phyloP scores from a whole-genome alignment of 2,329 filamentous ascomycete genomes.

The Emydomyces testavorans region DNA sequence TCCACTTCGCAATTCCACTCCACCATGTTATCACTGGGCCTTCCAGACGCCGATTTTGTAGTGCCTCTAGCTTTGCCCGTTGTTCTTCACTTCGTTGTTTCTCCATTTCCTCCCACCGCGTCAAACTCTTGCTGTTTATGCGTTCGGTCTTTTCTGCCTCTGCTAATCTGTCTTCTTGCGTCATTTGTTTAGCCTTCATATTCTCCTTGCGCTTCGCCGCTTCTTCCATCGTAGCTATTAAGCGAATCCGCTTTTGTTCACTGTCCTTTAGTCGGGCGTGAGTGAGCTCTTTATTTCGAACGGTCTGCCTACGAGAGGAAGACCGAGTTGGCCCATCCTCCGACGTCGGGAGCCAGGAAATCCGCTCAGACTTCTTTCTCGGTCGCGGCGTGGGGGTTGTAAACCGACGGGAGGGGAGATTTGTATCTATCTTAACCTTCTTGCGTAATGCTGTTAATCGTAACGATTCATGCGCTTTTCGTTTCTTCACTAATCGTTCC shows the following conservation, averaged over 20 bases:
- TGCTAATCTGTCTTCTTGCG: slow-evolving; percentile 70
- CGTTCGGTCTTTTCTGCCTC: slow-evolving; percentile 77
- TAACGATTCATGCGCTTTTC: slow-evolving; percentile 66
- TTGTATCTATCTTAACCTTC: slow-evolving; percentile 54
- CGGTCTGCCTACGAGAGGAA: slow-evolving; percentile 52
- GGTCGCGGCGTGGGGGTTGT: slow-evolving; percentile 33
- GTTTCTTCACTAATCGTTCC: slow-evolving; percentile 60
- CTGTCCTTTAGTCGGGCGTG: slow-evolving; percentile 40
- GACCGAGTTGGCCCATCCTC: slow-evolving; percentile 52
- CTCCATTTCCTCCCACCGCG: slow-evolving; percentile 88
- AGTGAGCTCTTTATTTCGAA: slow-evolving; percentile 52
- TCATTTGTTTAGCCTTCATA: slow-evolving; percentile 67
- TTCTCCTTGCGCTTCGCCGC: slow-evolving; percentile 55
- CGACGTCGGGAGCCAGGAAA: slow-evolving; percentile 55
- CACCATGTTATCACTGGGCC: slow-evolving; percentile 86
- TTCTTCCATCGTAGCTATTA: slow-evolving; percentile 48
- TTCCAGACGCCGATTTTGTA: slow-evolving; percentile 75
- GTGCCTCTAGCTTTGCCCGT: slow-evolving; percentile 67
- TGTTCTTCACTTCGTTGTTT: slow-evolving; percentile 77
- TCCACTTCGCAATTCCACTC: slow-evolving; percentile 80
- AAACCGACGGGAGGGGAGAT: slow-evolving; percentile 18
- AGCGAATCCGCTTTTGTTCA: slow-evolving; percentile 37
- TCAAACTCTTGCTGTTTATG: slow-evolving; percentile 78
- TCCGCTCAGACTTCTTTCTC: slow-evolving; percentile 60
- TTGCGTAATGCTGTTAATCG: slow-evolving; percentile 48